phyloP scores from a whole-genome alignment of 2,329 filamentous ascomycete genomes.

The Fusarium metavorans region DNA sequence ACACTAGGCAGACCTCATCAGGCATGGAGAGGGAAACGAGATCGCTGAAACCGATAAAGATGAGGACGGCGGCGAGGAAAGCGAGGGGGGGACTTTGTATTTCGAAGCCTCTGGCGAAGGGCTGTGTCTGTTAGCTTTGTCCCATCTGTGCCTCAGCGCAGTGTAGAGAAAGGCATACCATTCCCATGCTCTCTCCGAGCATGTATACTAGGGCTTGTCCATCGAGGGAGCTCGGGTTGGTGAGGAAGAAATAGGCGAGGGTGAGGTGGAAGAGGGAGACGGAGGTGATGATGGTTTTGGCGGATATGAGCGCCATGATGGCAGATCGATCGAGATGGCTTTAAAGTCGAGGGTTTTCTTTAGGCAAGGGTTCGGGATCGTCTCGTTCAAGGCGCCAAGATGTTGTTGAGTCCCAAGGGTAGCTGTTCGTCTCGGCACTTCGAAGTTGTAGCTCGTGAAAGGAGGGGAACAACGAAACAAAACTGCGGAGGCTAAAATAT shows the following conservation, averaged over 20 bases:
- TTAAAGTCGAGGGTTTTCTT: not conserved
- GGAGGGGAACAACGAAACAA: not conserved
- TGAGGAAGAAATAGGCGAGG: conserved; percentile 85
- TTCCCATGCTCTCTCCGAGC: conserved; percentile 84
- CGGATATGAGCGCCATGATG: conserved; percentile 84
- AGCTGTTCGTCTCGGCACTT: not conserved
- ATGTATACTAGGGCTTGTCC: conserved; percentile 86
- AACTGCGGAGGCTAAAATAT: not conserved
- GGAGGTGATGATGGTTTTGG: conserved; percentile 82
- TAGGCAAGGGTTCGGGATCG: not conserved
- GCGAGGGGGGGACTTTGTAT: conserved; percentile 77
- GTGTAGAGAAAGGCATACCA: conserved; percentile 68
- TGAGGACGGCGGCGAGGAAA: conserved; percentile 77
- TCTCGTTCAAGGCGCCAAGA: not conserved
- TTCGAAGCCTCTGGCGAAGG: conserved; percentile 73
- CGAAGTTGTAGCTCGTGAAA: not conserved
- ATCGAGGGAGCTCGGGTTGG: conserved; percentile 76
- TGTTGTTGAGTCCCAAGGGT: conserved; percentile 6
- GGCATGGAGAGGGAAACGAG: conserved; percentile 75
- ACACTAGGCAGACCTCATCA: conserved; percentile 72
- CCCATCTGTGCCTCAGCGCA: not conserved
- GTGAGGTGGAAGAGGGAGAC: conserved; percentile 88
- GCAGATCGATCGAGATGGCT: not conserved
- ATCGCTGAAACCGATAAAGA: conserved; percentile 71
- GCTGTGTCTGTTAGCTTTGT: conserved; percentile 27